Evolutionary conservation across 163 green algal genomes (phyloP), one percentile per base, ranked within the genome.

Genomic region (Trebouxia gelatinosa): DNA sequence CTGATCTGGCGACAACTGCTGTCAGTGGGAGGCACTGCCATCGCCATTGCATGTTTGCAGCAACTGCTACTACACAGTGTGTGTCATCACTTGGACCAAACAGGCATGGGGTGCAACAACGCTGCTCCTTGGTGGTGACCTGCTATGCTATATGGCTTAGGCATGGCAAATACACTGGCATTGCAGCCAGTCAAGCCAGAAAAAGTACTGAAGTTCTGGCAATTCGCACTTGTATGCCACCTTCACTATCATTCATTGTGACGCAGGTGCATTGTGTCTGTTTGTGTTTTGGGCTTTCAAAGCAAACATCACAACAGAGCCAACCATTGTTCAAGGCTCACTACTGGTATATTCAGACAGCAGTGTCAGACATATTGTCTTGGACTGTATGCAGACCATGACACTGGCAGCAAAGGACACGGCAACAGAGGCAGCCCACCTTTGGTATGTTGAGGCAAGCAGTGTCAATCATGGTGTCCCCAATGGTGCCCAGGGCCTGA

Each of bases 381-480:
- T 54, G 9, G 43, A 13, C 11, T 9, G 13, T 54, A 13, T 54
- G 43, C 43, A 23, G 43, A 9, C 9, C 43, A 23, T 54, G 13
- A n/a, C n/a, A n/a, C n/a, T 54, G 9, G 9, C 43, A 54, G 43
- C 43, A 23, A 13, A 54, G 13, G 43, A 54, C 43, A 23, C 9
- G 11, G 9, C 43, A 23, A 54, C 43, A n/a, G n/a, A 54, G 43
- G 43, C 43, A 54, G 43, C 43, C 13, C 13, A 90, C 76, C 77
- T 96, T 95, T 38, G 94, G 94, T 9, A 79, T 80, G 26, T 84
- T 84, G 58, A 95, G 80, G 28, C 83, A 78, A 5, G 86, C 84
- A 5, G 91, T 91, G 82, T 97, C 93, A 77, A 96, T 93, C 54
- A 92, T 81, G 58, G 86, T 48, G 35, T 91, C 80, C 23, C 80